Evolutionary conservation across 352 stramenopile species (phyloP).

Genomic region (Globisporangium perplexum): DNA sequence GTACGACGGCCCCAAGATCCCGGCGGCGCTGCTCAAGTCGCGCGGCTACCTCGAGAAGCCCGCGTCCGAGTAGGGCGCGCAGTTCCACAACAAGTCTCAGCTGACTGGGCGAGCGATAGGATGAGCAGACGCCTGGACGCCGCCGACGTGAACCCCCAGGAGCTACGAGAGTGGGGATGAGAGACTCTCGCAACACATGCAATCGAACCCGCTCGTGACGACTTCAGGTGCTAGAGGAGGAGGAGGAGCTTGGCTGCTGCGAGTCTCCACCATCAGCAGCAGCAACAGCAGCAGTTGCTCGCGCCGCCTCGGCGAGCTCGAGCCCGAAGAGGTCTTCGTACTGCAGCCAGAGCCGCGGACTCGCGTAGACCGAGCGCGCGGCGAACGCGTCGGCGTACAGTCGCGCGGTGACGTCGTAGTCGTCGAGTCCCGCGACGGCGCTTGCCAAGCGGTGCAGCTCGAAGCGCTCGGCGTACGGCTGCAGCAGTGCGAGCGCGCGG

Average conservation of each 20-base stretch:
- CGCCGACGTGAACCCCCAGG: not conserved
- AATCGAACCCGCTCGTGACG: not conserved
- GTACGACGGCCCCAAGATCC: slow-evolving; percentile 84
- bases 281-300: not conserved
- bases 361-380: slow-evolving; percentile 11
- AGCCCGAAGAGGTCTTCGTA: slow-evolving; percentile 47
- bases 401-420: slow-evolving; percentile 26
- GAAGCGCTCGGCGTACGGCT: slow-evolving; percentile 28
- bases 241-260: not conserved
- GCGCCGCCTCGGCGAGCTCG: slow-evolving; percentile 17
- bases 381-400: slow-evolving; percentile 40
- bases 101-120: too few relatives aligned
- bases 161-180: not conserved
- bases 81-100: too few relatives aligned
- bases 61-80: slow-evolving; percentile 21
- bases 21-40: slow-evolving; percentile 67
- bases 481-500: slow-evolving; percentile 35
- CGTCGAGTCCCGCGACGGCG: slow-evolving; percentile 36
- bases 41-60: slow-evolving; percentile 53
- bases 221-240: not conserved
- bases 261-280: not conserved
- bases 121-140: too few relatives aligned
- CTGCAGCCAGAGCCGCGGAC: slow-evolving; percentile 40
- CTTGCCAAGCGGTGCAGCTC: slow-evolving; percentile 53
- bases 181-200: not conserved